Evolutionary conservation across 1,284 basidiomycete genomes (phyloP).

Genomic region (Porogramme epimiltina): DNA sequence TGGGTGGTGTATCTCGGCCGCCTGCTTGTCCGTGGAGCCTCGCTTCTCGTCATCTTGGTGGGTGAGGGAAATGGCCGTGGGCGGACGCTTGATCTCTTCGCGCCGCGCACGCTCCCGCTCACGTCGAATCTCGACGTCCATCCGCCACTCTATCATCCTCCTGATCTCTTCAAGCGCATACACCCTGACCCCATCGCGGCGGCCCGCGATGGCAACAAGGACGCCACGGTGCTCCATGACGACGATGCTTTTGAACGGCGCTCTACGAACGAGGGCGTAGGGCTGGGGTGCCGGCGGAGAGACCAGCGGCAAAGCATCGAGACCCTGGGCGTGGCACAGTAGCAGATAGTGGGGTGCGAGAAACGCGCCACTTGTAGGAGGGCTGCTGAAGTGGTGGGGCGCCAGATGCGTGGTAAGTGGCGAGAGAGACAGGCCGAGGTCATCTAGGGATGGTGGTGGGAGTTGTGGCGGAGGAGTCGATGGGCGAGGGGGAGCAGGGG

Average conservation of each 20-base stretch:
- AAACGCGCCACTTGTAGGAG: slow-evolving; percentile 76
- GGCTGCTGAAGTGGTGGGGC: slow-evolving; percentile 74
- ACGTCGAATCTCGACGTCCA: slow-evolving; percentile 75
- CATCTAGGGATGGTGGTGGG: slow-evolving; percentile 68
- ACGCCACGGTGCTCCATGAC: slow-evolving; percentile 88
- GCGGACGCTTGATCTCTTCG: slow-evolving; percentile 60
- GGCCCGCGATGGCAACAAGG: slow-evolving; percentile 79
- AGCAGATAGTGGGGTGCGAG: slow-evolving; percentile 78
- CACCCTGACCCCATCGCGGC: slow-evolving; percentile 80
- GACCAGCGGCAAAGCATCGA: slow-evolving; percentile 75
- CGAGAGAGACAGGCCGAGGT: slow-evolving; percentile 72
- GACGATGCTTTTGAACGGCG: slow-evolving; percentile 80
- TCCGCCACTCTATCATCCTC: slow-evolving; percentile 81
- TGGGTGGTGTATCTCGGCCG: slow-evolving; percentile 36
- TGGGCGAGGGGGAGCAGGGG: slow-evolving; percentile 52
- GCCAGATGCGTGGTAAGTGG: slow-evolving; percentile 66
- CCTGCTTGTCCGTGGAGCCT: slow-evolving; percentile 32
- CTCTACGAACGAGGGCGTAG: slow-evolving; percentile 76
- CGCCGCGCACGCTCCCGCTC: slow-evolving; percentile 68
- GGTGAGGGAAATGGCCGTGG: slow-evolving; percentile 19
- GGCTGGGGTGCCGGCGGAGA: slow-evolving; percentile 74
- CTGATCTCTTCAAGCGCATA: slow-evolving; percentile 83
- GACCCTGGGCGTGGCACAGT: slow-evolving; percentile 78
- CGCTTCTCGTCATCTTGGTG: slow-evolving; percentile 26
- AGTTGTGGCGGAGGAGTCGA: slow-evolving; percentile 70